Percentiles rank a stretch among this genome's conserved stretches.
These are phyloP conservation scores for Talaromyces sp. DNA, from an alignment of 2,329 filamentous ascomycete genomes.

Conservation along the genomic window DNA sequence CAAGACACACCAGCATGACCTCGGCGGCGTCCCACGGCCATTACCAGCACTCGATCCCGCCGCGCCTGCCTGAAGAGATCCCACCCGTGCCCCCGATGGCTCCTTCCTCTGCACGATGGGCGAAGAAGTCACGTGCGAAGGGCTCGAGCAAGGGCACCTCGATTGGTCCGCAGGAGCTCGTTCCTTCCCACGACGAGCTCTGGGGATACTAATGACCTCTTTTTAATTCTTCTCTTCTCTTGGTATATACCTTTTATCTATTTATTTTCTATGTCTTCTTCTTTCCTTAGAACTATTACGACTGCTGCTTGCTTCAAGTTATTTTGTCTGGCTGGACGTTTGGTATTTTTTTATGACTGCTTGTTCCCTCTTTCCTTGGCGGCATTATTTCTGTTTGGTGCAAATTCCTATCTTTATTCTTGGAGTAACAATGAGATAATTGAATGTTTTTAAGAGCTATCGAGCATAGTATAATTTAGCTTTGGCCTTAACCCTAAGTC, in stretches of 20 bases:
- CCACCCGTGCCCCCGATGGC: neutral
- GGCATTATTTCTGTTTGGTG: neutral
- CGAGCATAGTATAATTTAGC: neutral
- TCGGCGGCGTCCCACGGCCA: conserved; percentile 17
- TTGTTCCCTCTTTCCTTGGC: neutral
- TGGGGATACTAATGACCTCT: conserved; percentile 25
- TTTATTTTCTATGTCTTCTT: neutral
- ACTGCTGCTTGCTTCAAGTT: neutral
- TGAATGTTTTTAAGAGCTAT: neutral
- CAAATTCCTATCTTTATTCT: neutral
- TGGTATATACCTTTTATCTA: neutral
- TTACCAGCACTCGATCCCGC: conserved; percentile 13
- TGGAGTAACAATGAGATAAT: neutral
- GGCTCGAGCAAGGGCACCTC: neutral
- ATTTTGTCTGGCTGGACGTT: neutral
- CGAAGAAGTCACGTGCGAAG: conserved; percentile 5
- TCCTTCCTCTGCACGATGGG: neutral
- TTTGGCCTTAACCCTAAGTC: neutral
- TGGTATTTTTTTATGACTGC: neutral
- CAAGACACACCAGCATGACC: conserved; percentile 29
- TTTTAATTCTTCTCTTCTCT: neutral
- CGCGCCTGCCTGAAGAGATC: conserved; percentile 3
- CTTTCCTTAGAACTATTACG: neutral
- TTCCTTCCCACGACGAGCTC: conserved; percentile 36
- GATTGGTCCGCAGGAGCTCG: conserved; percentile 23